A percentile compares a stretch with the other conserved stretches of the same genome.
Evolutionary conservation across 2,329 filamentous ascomycete species (phyloP).

Genomic region (Xylaria sp.): DNA sequence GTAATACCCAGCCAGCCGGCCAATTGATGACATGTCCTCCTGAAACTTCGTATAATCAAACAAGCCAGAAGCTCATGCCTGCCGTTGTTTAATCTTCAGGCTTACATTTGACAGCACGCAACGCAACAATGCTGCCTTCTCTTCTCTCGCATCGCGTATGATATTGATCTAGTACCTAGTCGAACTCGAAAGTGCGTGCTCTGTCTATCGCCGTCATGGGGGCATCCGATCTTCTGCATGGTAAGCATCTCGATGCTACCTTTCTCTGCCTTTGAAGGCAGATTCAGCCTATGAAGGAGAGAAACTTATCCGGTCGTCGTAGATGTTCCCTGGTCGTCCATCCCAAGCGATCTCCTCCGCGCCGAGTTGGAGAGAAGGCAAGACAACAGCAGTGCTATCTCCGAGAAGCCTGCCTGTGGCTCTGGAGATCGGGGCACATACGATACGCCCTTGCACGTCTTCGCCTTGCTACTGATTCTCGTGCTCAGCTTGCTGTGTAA

Average conservation of each 20-base stretch:
- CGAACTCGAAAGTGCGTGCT: background rate
- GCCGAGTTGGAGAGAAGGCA: conserved; percentile 49
- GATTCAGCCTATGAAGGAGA: background rate
- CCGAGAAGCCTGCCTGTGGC: conserved; percentile 47
- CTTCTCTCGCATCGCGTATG: background rate
- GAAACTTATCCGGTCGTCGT: background rate
- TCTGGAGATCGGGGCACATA: conserved; percentile 51
- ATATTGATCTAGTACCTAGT: background rate
- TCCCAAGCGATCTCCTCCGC: conserved; percentile 47
- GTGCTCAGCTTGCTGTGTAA: conserved; percentile 53
- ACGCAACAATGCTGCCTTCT: conserved; percentile 9
- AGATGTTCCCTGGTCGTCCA: conserved; percentile 43
- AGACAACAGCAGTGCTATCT: conserved; percentile 28
- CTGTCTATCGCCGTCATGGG: conserved; percentile 3
- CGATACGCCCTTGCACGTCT: conserved; percentile 61
- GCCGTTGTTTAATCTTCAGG: background rate
- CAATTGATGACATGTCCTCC: background rate
- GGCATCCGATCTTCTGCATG: conserved; percentile 1
- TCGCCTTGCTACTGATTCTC: conserved; percentile 62
- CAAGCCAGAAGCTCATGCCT: background rate
- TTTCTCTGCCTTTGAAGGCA: background rate
- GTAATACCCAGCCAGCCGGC: background rate
- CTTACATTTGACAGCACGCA: background rate
- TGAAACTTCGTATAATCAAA: background rate
- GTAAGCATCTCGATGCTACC: conserved; percentile 7